Conservation (phyloP, 2,329 filamentous ascomycete genomes). For the Achaetomium macrosporum region DNA sequence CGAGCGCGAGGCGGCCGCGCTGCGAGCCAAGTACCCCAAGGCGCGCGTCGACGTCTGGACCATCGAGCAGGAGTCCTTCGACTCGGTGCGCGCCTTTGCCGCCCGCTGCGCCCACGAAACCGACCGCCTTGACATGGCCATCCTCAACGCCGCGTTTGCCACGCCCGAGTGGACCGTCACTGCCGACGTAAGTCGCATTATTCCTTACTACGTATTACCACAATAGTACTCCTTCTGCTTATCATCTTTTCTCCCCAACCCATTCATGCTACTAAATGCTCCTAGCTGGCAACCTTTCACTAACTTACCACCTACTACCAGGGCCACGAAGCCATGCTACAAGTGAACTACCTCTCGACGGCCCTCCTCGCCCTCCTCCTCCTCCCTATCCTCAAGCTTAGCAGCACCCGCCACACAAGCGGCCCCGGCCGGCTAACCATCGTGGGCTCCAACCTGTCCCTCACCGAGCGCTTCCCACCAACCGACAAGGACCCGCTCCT, state of each 20-base stretch:
- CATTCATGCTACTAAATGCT: no score
- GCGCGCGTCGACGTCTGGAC: conserved; percentile 38
- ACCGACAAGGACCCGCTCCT: background rate
- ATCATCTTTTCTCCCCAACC: no score
- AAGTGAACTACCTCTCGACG: conserved; percentile 49
- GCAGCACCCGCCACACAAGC: background rate
- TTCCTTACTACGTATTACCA: no score
- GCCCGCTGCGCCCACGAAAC: conserved; percentile 20
- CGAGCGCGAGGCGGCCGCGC: conserved; percentile 29
- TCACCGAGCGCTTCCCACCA: background rate
- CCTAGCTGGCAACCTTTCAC: no score
- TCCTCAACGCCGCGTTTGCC: conserved; percentile 39
- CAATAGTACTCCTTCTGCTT: no score
- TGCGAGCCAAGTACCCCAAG: conserved; percentile 32
- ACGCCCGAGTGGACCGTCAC: background rate
- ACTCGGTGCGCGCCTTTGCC: conserved; percentile 38
- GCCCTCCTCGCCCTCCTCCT: conserved; percentile 45
- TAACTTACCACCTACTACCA: conserved; percentile 31
- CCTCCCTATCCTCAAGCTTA: conserved; percentile 45
- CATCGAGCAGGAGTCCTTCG: conserved; percentile 40
- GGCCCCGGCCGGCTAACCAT: background rate
- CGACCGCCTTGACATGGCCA: conserved; percentile 35
- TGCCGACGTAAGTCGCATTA: background rate
- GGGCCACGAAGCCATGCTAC: conserved; percentile 43
- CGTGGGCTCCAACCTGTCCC: background rate